phyloP scores from a whole-genome alignment of 352 stramenopile species.

The Lagenidium sp. region DNA sequence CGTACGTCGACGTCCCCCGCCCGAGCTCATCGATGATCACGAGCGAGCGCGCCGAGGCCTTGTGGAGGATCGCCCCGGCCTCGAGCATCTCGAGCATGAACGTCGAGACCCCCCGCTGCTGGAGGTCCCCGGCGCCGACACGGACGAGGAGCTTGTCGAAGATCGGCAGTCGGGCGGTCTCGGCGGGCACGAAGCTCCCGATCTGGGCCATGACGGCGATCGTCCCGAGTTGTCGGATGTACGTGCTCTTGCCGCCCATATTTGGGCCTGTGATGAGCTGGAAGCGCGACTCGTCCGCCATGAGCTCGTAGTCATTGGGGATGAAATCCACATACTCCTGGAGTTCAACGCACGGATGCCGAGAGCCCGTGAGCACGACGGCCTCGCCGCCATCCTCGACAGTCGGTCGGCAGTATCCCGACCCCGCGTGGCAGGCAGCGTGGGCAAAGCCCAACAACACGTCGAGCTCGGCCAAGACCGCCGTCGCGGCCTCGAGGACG shows the following conservation, averaged over 20 bases:
- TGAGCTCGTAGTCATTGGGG: conserved; percentile 94
- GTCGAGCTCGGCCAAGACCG: conserved; percentile 90
- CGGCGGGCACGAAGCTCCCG: conserved; percentile 94
- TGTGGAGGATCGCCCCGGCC: conserved; percentile 93
- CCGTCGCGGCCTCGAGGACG: conserved; percentile 89
- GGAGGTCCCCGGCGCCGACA: conserved; percentile 95
- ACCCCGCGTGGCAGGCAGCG: conserved; percentile 89
- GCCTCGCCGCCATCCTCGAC: conserved; percentile 48
- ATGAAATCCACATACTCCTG: conserved; percentile 96
- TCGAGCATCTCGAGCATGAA: conserved; percentile 99
- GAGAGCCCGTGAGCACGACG: conserved; percentile 71
- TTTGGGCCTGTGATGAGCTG: conserved; percentile 98
- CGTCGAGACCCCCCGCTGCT: conserved; percentile 97
- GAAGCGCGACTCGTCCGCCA: conserved; percentile 80
- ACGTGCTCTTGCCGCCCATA: conserved; percentile 98
- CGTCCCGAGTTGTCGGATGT: conserved; percentile 95
- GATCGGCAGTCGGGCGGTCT: conserved; percentile 87
- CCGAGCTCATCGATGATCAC: conserved; percentile 99
- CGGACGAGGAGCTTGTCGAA: conserved; percentile 95
- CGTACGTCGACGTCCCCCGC: conserved; percentile 96
- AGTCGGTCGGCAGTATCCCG: conserved; percentile 55
- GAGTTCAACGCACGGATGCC: conserved; percentile 98
- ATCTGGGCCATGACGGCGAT: conserved; percentile 96
- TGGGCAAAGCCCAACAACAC: conserved; percentile 93
- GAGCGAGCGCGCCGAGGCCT: conserved; percentile 89